phyloP scores from a whole-genome alignment of 2,329 filamentous ascomycete species.

The Fusarium nelsonii region DNA sequence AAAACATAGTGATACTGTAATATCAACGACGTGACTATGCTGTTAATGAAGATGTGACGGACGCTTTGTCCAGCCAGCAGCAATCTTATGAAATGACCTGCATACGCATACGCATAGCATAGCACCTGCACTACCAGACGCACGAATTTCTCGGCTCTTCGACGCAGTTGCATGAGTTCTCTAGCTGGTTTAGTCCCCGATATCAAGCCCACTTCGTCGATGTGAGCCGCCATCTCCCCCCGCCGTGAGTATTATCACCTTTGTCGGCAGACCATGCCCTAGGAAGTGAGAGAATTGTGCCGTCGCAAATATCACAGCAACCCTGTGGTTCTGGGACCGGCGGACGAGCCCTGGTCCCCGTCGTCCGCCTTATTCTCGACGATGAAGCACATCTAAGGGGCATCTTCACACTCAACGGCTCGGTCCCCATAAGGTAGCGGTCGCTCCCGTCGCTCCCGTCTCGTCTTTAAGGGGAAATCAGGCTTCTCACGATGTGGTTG shows the following conservation, averaged over 20 bases:
- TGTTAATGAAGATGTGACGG: conserved; percentile 41
- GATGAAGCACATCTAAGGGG: conserved; percentile 31
- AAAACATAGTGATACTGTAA: conserved; percentile 40
- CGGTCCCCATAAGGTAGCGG: conserved; percentile 45
- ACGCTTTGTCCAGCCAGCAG: conserved; percentile 36
- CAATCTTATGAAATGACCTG: conserved; percentile 40
- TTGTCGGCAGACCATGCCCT: conserved; percentile 1
- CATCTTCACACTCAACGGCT: conserved; percentile 41
- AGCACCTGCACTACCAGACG: conserved; percentile 33
- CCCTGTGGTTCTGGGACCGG: neutral
- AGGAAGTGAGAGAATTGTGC: conserved; percentile 9
- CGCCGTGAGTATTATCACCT: conserved; percentile 23
- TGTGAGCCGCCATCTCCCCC: conserved; percentile 31
- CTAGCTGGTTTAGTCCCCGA: conserved; percentile 38
- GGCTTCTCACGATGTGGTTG: conserved; percentile 50
- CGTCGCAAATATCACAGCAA: conserved; percentile 11
- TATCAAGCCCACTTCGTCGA: conserved; percentile 27
- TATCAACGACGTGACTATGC: conserved; percentile 34
- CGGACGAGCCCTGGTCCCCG: conserved; percentile 18
- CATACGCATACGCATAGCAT: conserved; percentile 37
- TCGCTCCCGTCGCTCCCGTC: conserved; percentile 46
- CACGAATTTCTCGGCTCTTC: conserved; percentile 38
- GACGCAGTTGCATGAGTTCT: conserved; percentile 37
- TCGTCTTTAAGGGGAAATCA: conserved; percentile 41
- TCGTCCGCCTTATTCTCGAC: conserved; percentile 24